Evolutionary conservation across 163 green algal species (phyloP), one percentile per base, ranked within the genome.

Genomic region (Picocystis sp.): DNA sequence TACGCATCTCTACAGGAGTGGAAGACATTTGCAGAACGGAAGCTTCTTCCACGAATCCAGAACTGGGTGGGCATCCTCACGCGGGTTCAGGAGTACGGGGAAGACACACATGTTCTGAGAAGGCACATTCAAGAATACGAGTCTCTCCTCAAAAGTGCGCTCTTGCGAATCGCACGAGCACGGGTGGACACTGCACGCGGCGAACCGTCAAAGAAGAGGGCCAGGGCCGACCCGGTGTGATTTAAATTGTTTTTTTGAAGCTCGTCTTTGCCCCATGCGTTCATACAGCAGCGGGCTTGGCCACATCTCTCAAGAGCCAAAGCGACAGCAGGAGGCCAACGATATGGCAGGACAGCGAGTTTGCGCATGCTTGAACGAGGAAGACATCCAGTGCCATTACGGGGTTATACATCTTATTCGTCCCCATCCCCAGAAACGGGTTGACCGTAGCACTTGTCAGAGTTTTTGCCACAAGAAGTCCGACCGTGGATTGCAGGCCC

Each of bases 341-440:
- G 44, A 72, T 72, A 66, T 77, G 69, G 22, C 53, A 47, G 6
- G 68, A 33, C n/a, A 74, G 47, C 25, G 45, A 57, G 62, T 77
- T 77, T 17, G 48, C 46, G 47, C 50, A 10, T 59, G 80, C 77
- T 70, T 88, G 83, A 17, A 95, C 82, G 47, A 93, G 72, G 68
- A 95, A 95, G 2, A 95, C 86, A 56, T 95, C 86, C 58, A 95
- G 73, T 2, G 86, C 86, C 38, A 95, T 72, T 50, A 95, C 86
- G 2, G 86, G 86, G 69, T 92, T 94, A 70, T 85, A 93, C 45
- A 43, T 50, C 29, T 74, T 73, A 29, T 57, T 71, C 3, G 72
- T 65, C 6, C 64, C 75, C 25, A 38, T 38, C 29, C 80, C 74
- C 59, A 92, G 68, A 70, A 95, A 94, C 21, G 86, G 86, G 70